Evolutionary conservation across 768 basidiomycete genomes (phyloP).

Genomic region (Trametes maxima): DNA sequence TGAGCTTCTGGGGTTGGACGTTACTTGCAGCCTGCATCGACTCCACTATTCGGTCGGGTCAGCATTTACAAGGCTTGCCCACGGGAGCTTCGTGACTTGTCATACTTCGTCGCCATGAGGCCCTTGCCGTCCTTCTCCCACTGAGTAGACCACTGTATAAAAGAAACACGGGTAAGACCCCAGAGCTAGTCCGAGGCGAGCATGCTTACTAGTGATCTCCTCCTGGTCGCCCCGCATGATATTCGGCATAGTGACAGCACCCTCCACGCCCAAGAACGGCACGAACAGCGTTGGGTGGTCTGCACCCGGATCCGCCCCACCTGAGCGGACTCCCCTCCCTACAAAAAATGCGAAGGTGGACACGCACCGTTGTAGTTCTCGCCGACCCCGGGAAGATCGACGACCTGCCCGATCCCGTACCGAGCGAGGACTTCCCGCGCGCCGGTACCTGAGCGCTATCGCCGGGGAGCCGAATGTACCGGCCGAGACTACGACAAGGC

Average conservation of each 20-base stretch:
- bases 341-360: neutral
- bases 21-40: slow-evolving; percentile 30
- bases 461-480: slow-evolving; percentile 48
- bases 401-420: slow-evolving; percentile 35
- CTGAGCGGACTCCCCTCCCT: too few species aligned
- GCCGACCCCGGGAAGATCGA: slow-evolving; percentile 47
- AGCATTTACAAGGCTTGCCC: neutral
- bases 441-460: slow-evolving; percentile 55
- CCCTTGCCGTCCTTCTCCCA: slow-evolving; percentile 22
- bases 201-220: slow-evolving; percentile 22
- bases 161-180: too few species aligned
- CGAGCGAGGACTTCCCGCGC: slow-evolving; percentile 32
- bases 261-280: slow-evolving; percentile 16
- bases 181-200: too few species aligned
- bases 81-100: neutral
- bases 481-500: slow-evolving; percentile 42
- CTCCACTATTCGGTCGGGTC: slow-evolving; percentile 14
- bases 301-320: neutral
- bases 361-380: slow-evolving; percentile 42
- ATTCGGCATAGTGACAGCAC: slow-evolving; percentile 25
- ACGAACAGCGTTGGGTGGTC: slow-evolving; percentile 10
- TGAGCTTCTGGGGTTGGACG: slow-evolving; percentile 28
- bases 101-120: slow-evolving; percentile 23
- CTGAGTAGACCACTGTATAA: slow-evolving; percentile 19
- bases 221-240: slow-evolving; percentile 17